Base-by-base conservation (phyloP, 805 yeast species). In the Candida patagonica region DNA sequence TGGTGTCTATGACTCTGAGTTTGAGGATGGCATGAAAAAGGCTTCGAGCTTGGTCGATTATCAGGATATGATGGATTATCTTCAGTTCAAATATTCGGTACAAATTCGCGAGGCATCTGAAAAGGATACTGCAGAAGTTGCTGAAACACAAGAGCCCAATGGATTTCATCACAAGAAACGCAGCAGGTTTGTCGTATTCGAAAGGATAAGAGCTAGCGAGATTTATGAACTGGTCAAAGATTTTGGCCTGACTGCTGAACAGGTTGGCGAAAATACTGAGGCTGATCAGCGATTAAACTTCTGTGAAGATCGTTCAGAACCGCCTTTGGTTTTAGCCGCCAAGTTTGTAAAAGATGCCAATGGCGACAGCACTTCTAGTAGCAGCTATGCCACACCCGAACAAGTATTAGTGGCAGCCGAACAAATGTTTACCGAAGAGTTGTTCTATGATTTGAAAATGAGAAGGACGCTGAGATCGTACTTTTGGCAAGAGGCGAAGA, bases 1-100 rank as follows among this genome's bases (percentile, higher is more conserved):
- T 42, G 63, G 65, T n/a, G 57, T 71, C 8, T 71, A 70, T 37
- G 94, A 84, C 56, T 65, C 72, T 20, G 62, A 75, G 16, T 68
- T 71, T 38, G 72, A 70, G 25, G 80, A 75, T 38, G 73, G 72
- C 42, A 67, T 81, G 35, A 67, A 59, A 20, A 59, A 65, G 13
- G 77, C 86, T 20, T 72, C 69, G 33, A 66, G 80, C 4, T 73
- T 85, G 59, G 80, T 81, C 4, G 94, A 85, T 44, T 70, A 80
- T 41, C 96, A 89, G 60, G 98, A 92, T 63, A 65, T 86, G 26
- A 76, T 79, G 51, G 95, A 88, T 46, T 88, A 80, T 57, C 57
- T 92, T 41, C 80, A 78, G 50, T 92, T 88, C 63, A 67, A 71
- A 1, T 80, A 77, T 51, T 71, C 84, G n/a, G 60, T 67, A 2